phyloP scores from a whole-genome alignment of 805 yeast species.

The Candida patagonica region DNA sequence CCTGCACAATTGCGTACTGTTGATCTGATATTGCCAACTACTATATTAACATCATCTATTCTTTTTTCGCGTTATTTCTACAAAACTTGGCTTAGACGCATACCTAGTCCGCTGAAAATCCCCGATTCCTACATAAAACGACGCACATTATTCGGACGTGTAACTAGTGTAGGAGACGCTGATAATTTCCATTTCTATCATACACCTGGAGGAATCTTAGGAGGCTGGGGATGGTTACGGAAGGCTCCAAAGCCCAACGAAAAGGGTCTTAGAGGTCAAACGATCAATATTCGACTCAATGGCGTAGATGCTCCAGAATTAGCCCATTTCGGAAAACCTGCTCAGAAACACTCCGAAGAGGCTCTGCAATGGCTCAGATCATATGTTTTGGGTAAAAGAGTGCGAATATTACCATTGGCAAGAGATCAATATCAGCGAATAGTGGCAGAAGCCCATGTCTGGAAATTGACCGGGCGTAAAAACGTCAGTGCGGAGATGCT shows the following conservation, averaged over 20 bases:
- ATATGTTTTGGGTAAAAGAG: conserved; percentile 55
- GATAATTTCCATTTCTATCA: conserved; percentile 91
- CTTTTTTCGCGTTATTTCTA: conserved; percentile 31
- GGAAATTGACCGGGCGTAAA: conserved; percentile 56
- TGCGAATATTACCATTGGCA: conserved; percentile 68
- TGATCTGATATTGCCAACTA: conserved; percentile 7
- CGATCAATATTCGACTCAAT: conserved; percentile 73
- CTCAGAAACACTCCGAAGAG: conserved; percentile 81
- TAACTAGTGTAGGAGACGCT: conserved; percentile 89
- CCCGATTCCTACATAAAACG: conserved; percentile 38
- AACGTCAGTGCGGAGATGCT: conserved; percentile 89
- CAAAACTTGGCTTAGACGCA: conserved; percentile 38
- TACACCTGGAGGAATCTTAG: conserved; percentile 79
- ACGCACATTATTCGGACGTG: conserved; percentile 54
- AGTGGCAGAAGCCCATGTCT: conserved; percentile 62
- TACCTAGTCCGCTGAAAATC: conserved; percentile 41
- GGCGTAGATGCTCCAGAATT: conserved; percentile 98
- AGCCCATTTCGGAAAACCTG: conserved; percentile 87
- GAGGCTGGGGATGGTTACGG: conserved; percentile 94
- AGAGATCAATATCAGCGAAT: conserved; percentile 85
- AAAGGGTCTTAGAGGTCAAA: conserved; percentile 45
- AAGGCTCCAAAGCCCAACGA: conserved; percentile 46
- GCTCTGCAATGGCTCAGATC: conserved; percentile 68
- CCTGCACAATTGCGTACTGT: neutral
- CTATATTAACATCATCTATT: conserved; percentile 8